Base-by-base conservation (phyloP, 2,329 filamentous ascomycete genomes). In the Macroventuria anomochaeta region DNA sequence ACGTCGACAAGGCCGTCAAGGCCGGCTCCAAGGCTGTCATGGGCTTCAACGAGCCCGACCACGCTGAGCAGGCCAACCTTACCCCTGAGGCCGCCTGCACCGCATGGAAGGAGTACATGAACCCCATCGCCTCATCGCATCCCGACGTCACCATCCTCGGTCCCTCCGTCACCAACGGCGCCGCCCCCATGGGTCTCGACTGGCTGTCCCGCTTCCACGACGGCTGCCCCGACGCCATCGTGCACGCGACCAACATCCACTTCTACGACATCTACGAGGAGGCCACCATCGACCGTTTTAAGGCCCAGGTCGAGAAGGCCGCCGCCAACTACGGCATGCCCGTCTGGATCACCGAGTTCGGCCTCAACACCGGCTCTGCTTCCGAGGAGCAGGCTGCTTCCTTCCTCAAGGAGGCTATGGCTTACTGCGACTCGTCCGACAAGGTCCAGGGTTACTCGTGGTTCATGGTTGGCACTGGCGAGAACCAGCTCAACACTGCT, bases 11-110 rank as follows among this genome's bases (percentile, higher is more conserved):
- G 34, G 70, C 68, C 23, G 68, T 73, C 53, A 59, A 62, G 33
- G 64, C 59, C 28, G 73, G 73, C 39, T 61, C 69, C 57, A 69
- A 60, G 34, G 64, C 64, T 31, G 67, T 76, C 62, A 74, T 76
- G 65, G 71, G 65, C 53, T 74, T 75, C 69, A 76, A 76, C 64
- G 74, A 76, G 64, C 71, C 70, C 47, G 74, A 76, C 44, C 63
- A 61, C 26, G 38, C 54, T 5, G 49, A 31, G 2, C 73, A 75
- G 61, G 65, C 70, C 59, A 73, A 74, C 64, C 48, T 77, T 31
- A 53, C 57, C 32, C 67, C 69, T 15, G 61, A 63, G 13, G 63
- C 53, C 3, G 74, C 73, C 40, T 76, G 71, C 56, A 26, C 57
- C 18, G 58, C 61, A 25, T 73, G 70, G 70, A 65, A 61, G 54